Conservation (phyloP, 805 yeast genomes). For the Teunomyces aglyptinius region DNA sequence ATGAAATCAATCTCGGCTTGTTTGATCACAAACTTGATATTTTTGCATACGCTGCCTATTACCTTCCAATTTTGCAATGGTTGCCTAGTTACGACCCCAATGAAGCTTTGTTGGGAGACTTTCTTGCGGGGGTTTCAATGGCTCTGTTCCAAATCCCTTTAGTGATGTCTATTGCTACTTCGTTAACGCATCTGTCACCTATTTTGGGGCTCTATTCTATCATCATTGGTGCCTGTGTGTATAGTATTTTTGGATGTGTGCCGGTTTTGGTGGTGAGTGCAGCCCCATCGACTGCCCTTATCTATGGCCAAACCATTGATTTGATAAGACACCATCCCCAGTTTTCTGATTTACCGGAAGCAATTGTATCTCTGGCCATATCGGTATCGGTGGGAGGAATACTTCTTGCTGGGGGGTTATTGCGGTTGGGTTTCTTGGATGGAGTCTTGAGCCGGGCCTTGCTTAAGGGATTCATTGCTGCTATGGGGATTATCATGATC, state of each 20-base stretch:
- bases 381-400: slow-evolving; percentile 18
- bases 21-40: slow-evolving; percentile 14
- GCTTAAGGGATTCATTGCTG: slow-evolving; percentile 78
- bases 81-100: slow-evolving; percentile 22
- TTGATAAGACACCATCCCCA: slow-evolving; percentile 26
- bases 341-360: slow-evolving; percentile 40
- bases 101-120: slow-evolving; percentile 22
- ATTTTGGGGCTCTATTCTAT: slow-evolving; percentile 74
- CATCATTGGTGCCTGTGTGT: slow-evolving; percentile 74
- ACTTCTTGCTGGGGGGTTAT: slow-evolving; percentile 33
- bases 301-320: slow-evolving; percentile 77
- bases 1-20: slow-evolving; percentile 10
- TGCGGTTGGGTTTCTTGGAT: slow-evolving; percentile 84
- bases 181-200: slow-evolving; percentile 82
- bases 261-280: slow-evolving; percentile 92
- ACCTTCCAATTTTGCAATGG: slow-evolving; percentile 32
- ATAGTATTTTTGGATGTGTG: slow-evolving; percentile 77
- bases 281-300: slow-evolving; percentile 81
- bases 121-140: slow-evolving; percentile 31
- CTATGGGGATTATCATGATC: slow-evolving; percentile 82
- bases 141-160: slow-evolving; percentile 36
- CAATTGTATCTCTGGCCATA: slow-evolving; percentile 19
- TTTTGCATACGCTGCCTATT: slow-evolving; percentile 30
- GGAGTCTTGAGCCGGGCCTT: slow-evolving; percentile 75
- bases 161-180: slow-evolving; percentile 73